Conservation (phyloP, 148 eudicot genomes). For the Chenopodium berlandieri region DNA sequence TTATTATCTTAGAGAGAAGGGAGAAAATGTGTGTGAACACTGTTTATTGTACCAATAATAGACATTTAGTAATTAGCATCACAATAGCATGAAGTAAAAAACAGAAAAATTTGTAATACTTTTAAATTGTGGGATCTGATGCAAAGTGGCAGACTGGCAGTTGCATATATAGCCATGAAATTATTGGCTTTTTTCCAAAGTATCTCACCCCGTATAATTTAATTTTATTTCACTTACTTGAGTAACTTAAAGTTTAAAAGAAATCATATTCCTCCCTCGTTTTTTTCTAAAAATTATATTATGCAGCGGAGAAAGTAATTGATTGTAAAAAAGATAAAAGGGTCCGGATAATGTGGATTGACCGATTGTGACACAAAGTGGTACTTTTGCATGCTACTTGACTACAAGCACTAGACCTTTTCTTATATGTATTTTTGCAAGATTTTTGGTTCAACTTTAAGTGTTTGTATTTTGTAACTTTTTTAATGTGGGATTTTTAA, state of each 20-base stretch:
- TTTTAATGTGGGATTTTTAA: not conserved
- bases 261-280: not conserved
- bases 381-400: not conserved
- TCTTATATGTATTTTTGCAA: not conserved
- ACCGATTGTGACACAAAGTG: slow-evolving; percentile 3
- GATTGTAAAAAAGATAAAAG: not conserved
- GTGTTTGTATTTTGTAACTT: slow-evolving; percentile 15
- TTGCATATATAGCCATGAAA: not conserved
- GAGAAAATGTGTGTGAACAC: slow-evolving; percentile 26
- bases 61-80: not conserved
- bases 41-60: not conserved
- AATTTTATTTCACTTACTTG: not conserved
- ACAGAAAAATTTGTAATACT: not conserved
- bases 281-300: not conserved
- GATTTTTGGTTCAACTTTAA: not conserved
- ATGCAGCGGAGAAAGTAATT: not conserved
- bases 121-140: not conserved
- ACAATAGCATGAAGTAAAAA: slow-evolving; percentile 20
- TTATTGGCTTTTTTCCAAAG: not conserved
- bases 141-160: slow-evolving; percentile 6
- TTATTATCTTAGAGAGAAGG: slow-evolving; percentile 14
- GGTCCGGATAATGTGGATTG: not conserved
- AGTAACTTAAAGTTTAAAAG: not conserved
- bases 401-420: no score
- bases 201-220: not conserved